Percentiles rank a stretch among this genome's conserved stretches.
These are phyloP conservation scores for Sphagnum contortum DNA, from an alignment of 225 moss, liverwort and hornwort species.

Conservation along the genomic window DNA sequence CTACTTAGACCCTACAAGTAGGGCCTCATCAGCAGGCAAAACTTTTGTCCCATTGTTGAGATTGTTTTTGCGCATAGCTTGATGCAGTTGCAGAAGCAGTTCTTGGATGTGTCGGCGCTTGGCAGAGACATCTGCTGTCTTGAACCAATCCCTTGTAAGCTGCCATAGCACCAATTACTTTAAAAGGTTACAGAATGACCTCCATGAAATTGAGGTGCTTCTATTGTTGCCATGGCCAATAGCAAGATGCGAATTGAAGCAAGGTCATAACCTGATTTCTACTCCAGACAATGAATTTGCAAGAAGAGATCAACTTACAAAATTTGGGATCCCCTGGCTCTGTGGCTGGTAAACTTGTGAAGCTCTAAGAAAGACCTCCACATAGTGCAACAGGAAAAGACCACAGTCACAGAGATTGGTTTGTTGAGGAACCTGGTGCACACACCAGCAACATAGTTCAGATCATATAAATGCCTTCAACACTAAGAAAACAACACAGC, in stretches of 20 bases:
- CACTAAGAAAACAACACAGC: no score
- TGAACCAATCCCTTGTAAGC: slow-evolving; percentile 33
- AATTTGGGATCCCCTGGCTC: slow-evolving; percentile 25
- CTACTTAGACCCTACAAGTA: no score
- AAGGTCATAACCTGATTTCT: neutral
- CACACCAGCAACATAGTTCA: slow-evolving; percentile 10
- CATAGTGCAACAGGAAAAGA: slow-evolving; percentile 29
- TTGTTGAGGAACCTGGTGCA: slow-evolving; percentile 30
- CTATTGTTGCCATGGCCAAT: no score
- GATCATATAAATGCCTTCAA: neutral
- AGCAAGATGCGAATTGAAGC: slow-evolving; percentile 6
- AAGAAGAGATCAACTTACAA: slow-evolving; percentile 11
- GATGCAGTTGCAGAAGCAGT: slow-evolving; percentile 16
- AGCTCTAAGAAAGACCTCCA: slow-evolving; percentile 24
- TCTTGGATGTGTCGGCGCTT: slow-evolving; percentile 19
- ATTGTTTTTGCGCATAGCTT: neutral
- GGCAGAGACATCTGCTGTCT: slow-evolving; percentile 21
- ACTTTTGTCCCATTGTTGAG: no score
- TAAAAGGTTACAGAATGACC: no score
- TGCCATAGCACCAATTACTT: slow-evolving; percentile 10
- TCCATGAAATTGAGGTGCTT: no score
- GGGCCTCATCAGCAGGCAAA: no score
- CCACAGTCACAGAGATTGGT: slow-evolving; percentile 35
- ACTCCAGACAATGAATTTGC: no score
- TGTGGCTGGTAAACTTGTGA: slow-evolving; percentile 21